phyloP scores from a whole-genome alignment of 208 protist genomes.

The Acanthamoeba sp. region DNA sequence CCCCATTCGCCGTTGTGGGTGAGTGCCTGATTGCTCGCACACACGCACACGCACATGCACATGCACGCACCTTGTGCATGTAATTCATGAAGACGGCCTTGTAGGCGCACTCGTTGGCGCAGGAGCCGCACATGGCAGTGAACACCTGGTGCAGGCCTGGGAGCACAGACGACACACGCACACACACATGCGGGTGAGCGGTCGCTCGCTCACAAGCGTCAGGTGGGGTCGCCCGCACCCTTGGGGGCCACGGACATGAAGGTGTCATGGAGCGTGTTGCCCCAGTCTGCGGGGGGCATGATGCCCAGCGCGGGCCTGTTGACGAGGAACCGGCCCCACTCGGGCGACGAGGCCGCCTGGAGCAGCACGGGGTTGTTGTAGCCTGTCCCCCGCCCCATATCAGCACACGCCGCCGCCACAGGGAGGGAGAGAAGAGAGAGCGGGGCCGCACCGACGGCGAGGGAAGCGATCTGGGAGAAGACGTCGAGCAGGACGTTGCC shows the following conservation, averaged over 20 bases:
- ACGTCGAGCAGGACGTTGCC: conserved; percentile 89
- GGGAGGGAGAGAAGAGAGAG: background rate
- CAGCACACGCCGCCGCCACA: background rate
- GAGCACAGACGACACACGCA: conserved; percentile 10
- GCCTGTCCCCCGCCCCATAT: conserved; percentile 44
- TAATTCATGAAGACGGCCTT: conserved; percentile 89
- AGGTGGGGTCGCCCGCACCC: conserved; percentile 61
- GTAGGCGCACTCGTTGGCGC: conserved; percentile 88
- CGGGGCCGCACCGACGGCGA: conserved; percentile 80
- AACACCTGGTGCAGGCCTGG: conserved; percentile 81
- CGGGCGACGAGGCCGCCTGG: conserved; percentile 79
- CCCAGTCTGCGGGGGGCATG: conserved; percentile 82
- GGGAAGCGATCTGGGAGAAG: conserved; percentile 87
- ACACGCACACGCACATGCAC: too few relatives aligned
- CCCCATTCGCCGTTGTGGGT: background rate
- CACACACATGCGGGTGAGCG: background rate
- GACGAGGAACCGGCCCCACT: conserved; percentile 68
- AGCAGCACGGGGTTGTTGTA: conserved; percentile 89
- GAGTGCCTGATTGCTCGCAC: too few relatives aligned
- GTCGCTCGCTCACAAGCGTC: background rate
- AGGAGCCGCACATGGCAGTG: conserved; percentile 88
- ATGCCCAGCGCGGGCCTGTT: conserved; percentile 84
- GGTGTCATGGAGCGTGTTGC: conserved; percentile 81
- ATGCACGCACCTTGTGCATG: conserved; percentile 47
- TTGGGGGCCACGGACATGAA: conserved; percentile 88